Percentiles rank a stretch among this genome's conserved stretches.
Evolutionary conservation across 2,329 filamentous ascomycete genomes (phyloP).

Genomic region (Eurotiales sp.): DNA sequence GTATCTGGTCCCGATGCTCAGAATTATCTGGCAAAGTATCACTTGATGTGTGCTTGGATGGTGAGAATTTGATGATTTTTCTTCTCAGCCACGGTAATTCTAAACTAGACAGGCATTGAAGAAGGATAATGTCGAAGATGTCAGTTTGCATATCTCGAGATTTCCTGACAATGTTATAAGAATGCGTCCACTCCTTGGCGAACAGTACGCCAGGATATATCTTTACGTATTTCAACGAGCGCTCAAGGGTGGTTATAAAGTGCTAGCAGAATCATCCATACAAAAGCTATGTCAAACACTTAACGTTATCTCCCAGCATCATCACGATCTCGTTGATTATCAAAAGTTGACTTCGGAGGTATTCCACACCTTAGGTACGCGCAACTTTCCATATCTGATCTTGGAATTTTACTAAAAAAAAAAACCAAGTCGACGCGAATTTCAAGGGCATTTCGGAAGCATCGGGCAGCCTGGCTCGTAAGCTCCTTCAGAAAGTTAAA

Average conservation of each 20-base stretch:
- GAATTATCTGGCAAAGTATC: slow-evolving; percentile 53
- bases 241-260: slow-evolving; percentile 50
- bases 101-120: slow-evolving; percentile 4
- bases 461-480: not conserved
- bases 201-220: slow-evolving; percentile 63
- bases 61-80: slow-evolving; percentile 43
- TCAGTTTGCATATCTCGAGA: slow-evolving; percentile 72
- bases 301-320: slow-evolving; percentile 38
- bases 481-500: slow-evolving; percentile 1
- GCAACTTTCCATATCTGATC: not conserved
- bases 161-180: slow-evolving; percentile 36
- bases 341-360: slow-evolving; percentile 48
- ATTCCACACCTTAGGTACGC: slow-evolving; percentile 57
- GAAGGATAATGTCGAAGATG: slow-evolving; percentile 62
- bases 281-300: slow-evolving; percentile 62
- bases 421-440: slow-evolving; percentile 2
- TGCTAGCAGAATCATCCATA: slow-evolving; percentile 67
- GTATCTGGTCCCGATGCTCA: slow-evolving; percentile 10
- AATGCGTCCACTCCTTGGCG: slow-evolving; percentile 51
- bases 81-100: not conserved
- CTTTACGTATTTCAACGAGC: slow-evolving; percentile 68
- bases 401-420: not conserved
- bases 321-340: not conserved
- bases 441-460: slow-evolving; percentile 25
- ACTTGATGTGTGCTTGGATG: slow-evolving; percentile 62